Percentiles rank a stretch among this genome's conserved stretches.
phyloP scores from a whole-genome alignment of 176 grass and related monocot genomes.

The Eragrostis curvula region DNA sequence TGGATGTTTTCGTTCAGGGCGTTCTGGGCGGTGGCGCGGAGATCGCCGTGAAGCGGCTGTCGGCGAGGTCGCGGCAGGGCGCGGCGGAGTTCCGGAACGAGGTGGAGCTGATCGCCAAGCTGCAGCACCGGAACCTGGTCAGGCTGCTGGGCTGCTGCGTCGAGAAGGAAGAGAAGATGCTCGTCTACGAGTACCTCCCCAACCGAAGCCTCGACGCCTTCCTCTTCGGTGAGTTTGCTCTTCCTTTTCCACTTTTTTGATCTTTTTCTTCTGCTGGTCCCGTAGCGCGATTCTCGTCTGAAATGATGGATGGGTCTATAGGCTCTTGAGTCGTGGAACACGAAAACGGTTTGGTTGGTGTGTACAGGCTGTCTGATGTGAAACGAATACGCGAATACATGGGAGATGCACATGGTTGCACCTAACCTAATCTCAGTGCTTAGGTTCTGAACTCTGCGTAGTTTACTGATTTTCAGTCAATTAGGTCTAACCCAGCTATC shows the following conservation, averaged over 20 bases:
- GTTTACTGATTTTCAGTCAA: slow-evolving; percentile 35
- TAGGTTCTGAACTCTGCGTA: slow-evolving; percentile 25
- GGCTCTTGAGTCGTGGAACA: neutral
- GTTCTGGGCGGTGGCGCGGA: slow-evolving; percentile 63
- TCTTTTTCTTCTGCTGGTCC: neutral
- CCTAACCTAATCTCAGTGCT: slow-evolving; percentile 1
- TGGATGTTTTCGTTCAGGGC: slow-evolving; percentile 41
- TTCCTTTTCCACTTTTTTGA: neutral
- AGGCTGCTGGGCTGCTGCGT: slow-evolving; percentile 83
- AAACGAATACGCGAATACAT: neutral
- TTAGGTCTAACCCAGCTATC: slow-evolving; percentile 19
- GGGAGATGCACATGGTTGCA: slow-evolving; percentile 35
- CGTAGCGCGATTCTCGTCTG: neutral
- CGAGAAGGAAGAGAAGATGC: slow-evolving; percentile 82
- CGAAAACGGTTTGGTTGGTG: neutral
- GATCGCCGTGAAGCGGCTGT: slow-evolving; percentile 91
- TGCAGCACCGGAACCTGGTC: slow-evolving; percentile 94
- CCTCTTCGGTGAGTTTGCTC: slow-evolving; percentile 60
- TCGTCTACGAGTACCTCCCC: slow-evolving; percentile 94
- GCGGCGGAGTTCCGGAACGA: slow-evolving; percentile 65
- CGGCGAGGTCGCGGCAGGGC: slow-evolving; percentile 74
- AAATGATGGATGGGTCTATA: neutral
- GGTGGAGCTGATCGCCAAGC: slow-evolving; percentile 90
- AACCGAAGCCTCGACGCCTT: slow-evolving; percentile 87
- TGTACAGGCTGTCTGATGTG: slow-evolving; percentile 12